Conservation (phyloP, 2,329 filamentous ascomycete genomes). For the Aspergillus sp. region DNA sequence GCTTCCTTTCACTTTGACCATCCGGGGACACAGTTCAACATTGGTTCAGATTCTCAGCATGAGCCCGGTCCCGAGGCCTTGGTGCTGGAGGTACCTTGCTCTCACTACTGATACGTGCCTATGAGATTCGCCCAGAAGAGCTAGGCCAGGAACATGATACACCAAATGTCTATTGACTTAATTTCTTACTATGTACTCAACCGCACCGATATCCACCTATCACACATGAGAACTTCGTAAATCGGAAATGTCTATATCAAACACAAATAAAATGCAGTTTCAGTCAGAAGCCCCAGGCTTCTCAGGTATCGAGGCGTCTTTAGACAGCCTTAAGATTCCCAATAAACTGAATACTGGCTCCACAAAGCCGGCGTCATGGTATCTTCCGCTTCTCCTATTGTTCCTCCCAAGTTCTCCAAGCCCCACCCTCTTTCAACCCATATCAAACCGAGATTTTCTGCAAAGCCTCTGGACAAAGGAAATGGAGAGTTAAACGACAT, state of each 20-base stretch:
- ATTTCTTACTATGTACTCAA: constrained; percentile 8
- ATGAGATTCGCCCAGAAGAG: background rate
- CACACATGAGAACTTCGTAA: constrained; percentile 9
- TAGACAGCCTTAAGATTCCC: background rate
- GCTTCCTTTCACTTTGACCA: background rate
- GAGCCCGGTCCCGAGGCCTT: no score
- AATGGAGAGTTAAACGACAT: constrained; percentile 15
- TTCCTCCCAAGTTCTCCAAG: background rate
- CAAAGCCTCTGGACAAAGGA: constrained; percentile 13
- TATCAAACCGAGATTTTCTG: background rate
- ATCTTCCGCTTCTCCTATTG: constrained; percentile 12
- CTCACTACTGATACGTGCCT: background rate
- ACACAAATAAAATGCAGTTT: constrained; percentile 2
- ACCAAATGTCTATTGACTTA: background rate
- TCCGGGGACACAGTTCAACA: no score
- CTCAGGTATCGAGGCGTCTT: background rate
- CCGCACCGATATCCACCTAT: background rate
- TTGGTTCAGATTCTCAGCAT: no score
- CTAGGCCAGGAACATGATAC: background rate
- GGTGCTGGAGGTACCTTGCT: background rate
- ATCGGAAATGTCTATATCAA: constrained; percentile 10
- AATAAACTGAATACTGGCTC: constrained; percentile 12
- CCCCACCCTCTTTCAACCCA: constrained; percentile 1
- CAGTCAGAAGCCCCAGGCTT: constrained; percentile 11
- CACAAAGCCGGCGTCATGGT: constrained; percentile 10